Evolutionary conservation across 331 rosid species (phyloP), one percentile per base, ranked within the genome.

Genomic region (Cydonia oblonga): DNA sequence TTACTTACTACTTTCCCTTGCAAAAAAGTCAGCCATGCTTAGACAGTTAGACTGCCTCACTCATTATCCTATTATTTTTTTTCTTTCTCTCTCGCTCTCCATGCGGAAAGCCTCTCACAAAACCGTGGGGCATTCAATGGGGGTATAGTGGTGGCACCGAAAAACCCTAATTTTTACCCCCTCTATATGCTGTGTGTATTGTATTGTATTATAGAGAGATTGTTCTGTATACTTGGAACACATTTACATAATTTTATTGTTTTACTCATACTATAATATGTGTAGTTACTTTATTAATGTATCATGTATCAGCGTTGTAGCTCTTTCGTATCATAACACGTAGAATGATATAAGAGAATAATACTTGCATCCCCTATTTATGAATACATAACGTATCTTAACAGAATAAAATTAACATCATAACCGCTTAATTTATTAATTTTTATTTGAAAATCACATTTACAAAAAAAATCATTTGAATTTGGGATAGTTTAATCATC

Each of bases 1-100:
- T 87, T 84, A 88, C 85, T 84, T 68, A 8, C 25, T 42, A n/a
- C 53, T 20, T 14, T 62, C 44, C 67, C 11, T 81, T 66, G 64
- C 82, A 49, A 78, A 79, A 79, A 79, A 75, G 87, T 85, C 92
- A 78, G 73, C 87, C 44, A 40, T 40, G 58, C 71, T 70, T 66
- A 64, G 74, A 28, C 81, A 65, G 74, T 70, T 66, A 64, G 74
- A 28, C 81, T 69, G 74, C 44, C 13, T 63, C 22, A 25, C 72
- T 58, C 51, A 52, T 19, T 58, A 46, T 70, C 73, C 14, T 0
- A 0, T 30, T 24, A 29, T 54, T 75, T 63, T 58, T 46, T 65
- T 72, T 62, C 58, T 58, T 73, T 30, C 68, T 58, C 77, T 30
- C 23, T 12, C 69, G 2, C 56, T 18, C 57, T 66, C 56, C 64